These are phyloP conservation scores for Didymella pinodella DNA, from an alignment of 2,329 filamentous ascomycete genomes.

Conservation along the genomic window DNA sequence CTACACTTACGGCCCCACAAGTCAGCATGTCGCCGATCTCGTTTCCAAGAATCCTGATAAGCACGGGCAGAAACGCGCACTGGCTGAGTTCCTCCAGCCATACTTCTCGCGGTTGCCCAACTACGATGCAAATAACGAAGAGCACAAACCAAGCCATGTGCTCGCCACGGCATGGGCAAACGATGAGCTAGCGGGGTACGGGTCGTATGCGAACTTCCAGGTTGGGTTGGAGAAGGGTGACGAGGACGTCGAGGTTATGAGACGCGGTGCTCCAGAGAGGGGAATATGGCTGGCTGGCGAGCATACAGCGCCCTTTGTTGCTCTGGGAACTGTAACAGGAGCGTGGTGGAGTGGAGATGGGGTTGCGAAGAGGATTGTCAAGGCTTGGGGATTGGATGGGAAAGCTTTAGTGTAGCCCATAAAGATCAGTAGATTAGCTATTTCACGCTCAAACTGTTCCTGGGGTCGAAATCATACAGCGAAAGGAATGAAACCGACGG, in stretches of 20 bases:
- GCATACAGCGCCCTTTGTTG: slow-evolving; percentile 89
- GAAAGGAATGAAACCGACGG: not conserved
- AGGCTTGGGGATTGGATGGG: slow-evolving; percentile 50
- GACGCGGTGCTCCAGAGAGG: slow-evolving; percentile 64
- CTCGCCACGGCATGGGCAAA: slow-evolving; percentile 79
- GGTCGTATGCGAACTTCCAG: slow-evolving; percentile 87
- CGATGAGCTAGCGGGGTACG: slow-evolving; percentile 81
- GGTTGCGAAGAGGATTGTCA: slow-evolving; percentile 71
- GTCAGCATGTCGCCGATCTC: slow-evolving; percentile 40
- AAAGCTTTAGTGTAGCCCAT: not conserved
- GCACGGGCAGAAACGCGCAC: slow-evolving; percentile 57
- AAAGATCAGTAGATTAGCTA: not conserved
- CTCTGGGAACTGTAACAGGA: slow-evolving; percentile 70
- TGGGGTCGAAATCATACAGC: not conserved
- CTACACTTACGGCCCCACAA: slow-evolving; percentile 71
- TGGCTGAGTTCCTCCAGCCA: slow-evolving; percentile 75
- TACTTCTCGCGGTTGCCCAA: slow-evolving; percentile 79
- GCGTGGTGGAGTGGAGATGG: slow-evolving; percentile 91
- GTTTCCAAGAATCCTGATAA: slow-evolving; percentile 45
- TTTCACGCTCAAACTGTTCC: not conserved
- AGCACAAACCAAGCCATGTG: slow-evolving; percentile 69
- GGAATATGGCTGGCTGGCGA: slow-evolving; percentile 89
- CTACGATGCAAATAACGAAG: slow-evolving; percentile 62
- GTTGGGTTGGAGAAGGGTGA: slow-evolving; percentile 75
- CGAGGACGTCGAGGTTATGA: slow-evolving; percentile 70